phyloP scores from a whole-genome alignment of 2,329 filamentous ascomycete species.

The Penicillium sp. region DNA sequence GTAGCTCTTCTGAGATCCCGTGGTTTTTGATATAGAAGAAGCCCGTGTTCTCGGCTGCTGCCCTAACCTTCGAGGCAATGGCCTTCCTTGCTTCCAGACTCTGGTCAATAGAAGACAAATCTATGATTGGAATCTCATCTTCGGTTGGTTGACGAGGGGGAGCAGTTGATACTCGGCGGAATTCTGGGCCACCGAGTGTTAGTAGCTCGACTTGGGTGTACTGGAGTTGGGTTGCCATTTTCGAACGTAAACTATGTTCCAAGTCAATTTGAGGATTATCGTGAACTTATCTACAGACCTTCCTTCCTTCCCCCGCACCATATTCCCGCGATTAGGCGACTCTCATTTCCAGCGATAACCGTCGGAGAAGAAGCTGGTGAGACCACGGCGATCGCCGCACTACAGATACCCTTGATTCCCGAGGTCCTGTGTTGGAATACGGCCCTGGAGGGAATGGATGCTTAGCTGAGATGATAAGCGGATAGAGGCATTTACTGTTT shows the following conservation, averaged over 20 bases:
- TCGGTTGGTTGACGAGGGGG: constrained; percentile 42
- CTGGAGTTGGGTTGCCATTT: constrained; percentile 10
- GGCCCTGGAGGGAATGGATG: no score
- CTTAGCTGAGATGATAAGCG: no score
- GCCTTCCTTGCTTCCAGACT: constrained; percentile 37
- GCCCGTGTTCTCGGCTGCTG: constrained; percentile 52
- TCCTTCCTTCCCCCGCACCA: constrained; percentile 1
- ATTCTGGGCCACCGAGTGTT: constrained; percentile 47
- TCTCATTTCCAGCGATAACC: constrained; percentile 1
- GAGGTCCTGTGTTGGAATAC: no score
- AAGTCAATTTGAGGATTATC: background rate
- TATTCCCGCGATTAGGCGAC: background rate
- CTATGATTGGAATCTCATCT: constrained; percentile 56
- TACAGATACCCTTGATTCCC: background rate
- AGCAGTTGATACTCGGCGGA: constrained; percentile 44
- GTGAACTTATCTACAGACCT: background rate
- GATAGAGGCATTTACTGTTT: no score
- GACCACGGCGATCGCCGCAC: background rate
- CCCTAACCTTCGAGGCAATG: constrained; percentile 45
- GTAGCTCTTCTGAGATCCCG: constrained; percentile 40
- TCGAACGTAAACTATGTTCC: no score
- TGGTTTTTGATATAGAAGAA: constrained; percentile 59
- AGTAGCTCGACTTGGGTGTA: constrained; percentile 47
- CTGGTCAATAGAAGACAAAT: constrained; percentile 46
- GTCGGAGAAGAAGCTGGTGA: background rate